Percentiles rank a stretch among this genome's conserved stretches.
phyloP scores from a whole-genome alignment of 2,329 filamentous ascomycete genomes.

The Aspergillus sp. region DNA sequence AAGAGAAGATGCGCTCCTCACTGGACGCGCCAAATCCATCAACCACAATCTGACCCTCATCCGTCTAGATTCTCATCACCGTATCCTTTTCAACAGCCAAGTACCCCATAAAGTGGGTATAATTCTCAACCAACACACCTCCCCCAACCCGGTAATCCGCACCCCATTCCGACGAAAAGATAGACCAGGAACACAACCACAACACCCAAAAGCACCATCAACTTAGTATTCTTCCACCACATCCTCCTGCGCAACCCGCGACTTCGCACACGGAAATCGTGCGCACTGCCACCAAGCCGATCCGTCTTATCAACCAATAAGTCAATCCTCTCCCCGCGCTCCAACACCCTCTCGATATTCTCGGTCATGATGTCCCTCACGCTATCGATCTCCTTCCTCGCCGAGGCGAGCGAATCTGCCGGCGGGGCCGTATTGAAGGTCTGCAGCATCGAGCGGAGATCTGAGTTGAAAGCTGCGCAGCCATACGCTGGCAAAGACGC shows the following conservation, averaged over 20 bases:
- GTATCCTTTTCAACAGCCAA: too few relatives aligned
- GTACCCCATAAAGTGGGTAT: not conserved
- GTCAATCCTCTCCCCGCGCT: constrained; percentile 90
- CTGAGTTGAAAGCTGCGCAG: constrained; percentile 79
- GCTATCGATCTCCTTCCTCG: constrained; percentile 86
- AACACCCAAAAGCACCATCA: constrained; percentile 83
- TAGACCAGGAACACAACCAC: constrained; percentile 67
- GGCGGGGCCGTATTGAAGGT: constrained; percentile 78
- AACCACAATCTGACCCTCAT: not conserved
- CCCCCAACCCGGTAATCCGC: constrained; percentile 62
- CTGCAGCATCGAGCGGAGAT: constrained; percentile 74
- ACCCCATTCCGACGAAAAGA: constrained; percentile 70
- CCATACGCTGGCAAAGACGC: constrained; percentile 81
- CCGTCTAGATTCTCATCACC: not conserved
- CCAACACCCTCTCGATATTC: constrained; percentile 86
- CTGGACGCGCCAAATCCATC: not conserved
- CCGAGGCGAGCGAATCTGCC: constrained; percentile 79
- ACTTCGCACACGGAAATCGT: constrained; percentile 86
- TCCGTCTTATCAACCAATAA: constrained; percentile 96
- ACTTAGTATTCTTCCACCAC: constrained; percentile 99
- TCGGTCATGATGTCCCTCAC: constrained; percentile 91
- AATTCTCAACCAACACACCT: constrained; percentile 39
- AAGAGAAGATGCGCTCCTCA: not conserved
- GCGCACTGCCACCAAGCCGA: constrained; percentile 78
- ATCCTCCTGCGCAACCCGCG: constrained; percentile 84